phyloP scores from a whole-genome alignment of 1,284 basidiomycete species.

The Malassezia caprae region DNA sequence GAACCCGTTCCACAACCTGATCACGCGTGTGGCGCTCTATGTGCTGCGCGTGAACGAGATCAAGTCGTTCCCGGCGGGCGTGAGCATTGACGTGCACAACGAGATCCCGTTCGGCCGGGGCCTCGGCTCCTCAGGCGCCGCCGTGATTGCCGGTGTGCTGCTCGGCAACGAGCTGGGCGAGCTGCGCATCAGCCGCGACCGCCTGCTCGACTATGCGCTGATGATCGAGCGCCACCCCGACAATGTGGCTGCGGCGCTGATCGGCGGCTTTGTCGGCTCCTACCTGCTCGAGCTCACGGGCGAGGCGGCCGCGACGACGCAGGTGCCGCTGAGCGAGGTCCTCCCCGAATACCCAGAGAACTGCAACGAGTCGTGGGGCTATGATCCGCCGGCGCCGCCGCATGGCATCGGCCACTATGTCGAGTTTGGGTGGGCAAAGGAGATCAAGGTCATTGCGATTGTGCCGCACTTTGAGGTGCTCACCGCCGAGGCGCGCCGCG shows the following conservation, averaged over 20 bases:
- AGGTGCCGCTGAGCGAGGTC: conserved; percentile 88
- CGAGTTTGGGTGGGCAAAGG: conserved; percentile 73
- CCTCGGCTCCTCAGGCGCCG: conserved; percentile 90
- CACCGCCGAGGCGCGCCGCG: conserved; percentile 84
- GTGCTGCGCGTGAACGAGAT: conserved; percentile 77
- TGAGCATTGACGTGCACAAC: conserved; percentile 67
- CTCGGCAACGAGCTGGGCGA: conserved; percentile 73
- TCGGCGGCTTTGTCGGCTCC: conserved; percentile 95
- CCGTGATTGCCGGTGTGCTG: conserved; percentile 89
- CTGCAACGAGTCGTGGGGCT: conserved; percentile 80
- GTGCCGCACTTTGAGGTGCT: conserved; percentile 92
- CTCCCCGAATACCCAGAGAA: conserved; percentile 90
- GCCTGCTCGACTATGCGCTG: conserved; percentile 86
- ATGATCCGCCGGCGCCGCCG: conserved; percentile 76
- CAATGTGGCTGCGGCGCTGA: conserved; percentile 92
- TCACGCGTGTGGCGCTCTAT: conserved; percentile 94
- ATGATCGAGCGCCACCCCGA: conserved; percentile 99
- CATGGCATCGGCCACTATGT: conserved; percentile 88
- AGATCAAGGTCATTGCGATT: conserved; percentile 86
- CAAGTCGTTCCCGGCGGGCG: conserved; percentile 59
- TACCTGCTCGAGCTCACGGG: conserved; percentile 73
- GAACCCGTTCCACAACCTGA: conserved; percentile 91
- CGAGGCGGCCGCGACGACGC: conserved; percentile 58
- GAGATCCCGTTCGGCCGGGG: conserved; percentile 96
- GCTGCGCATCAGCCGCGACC: conserved; percentile 60